Evolutionary conservation across 495 filamentous ascomycete genomes (phyloP), one percentile per base, ranked within the genome.

Genomic region (Amphirosellinia nigrospora): DNA sequence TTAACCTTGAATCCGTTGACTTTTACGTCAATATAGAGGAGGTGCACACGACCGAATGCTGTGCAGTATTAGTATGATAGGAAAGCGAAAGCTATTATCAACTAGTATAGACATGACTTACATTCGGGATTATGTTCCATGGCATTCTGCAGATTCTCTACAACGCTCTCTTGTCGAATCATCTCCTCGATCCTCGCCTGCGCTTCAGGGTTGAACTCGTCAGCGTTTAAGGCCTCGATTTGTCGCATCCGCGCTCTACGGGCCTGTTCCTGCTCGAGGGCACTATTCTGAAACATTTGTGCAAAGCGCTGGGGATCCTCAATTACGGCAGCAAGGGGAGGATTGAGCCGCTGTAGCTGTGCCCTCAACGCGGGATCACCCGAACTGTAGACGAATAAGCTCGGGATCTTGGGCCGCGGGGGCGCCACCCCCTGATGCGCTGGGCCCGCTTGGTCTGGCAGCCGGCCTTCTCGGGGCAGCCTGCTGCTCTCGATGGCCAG

Each of bases 121-220:
- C 96, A 94, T 88, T 98, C 96, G 1, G 96, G 96, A 73, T 96
- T 94, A 78, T 98, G 89, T 82, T 98, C 96, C 86, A 97, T 92
- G 32, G 96, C 94, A 79, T 93, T 94, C 77, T 98, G 93, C 69
- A 97, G 80, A 75, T 99, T 98, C 79, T 97, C 94, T 75, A 92
- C 93, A 45, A 99, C 94, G 0, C 90, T 86, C 80, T 98, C 92
- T 81, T 97, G 92, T 61, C 95, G 89, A 76, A 99, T 98, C 76
- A 98, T 93, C 80, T 99, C 96, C 77, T 94, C 96, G 62, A 99
- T 98, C 81, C 91, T 91, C n/a, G 85, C 86, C 80, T 99, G 96
- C 16, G 93, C 92, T 56, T 96, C 94, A 32, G 90, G 80, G 75
- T 98, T 93, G 76, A 98, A 97, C 1, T 95, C 94, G 74, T 98